phyloP scores from a whole-genome alignment of 768 basidiomycete genomes.

The Leccinum longicurvipes region DNA sequence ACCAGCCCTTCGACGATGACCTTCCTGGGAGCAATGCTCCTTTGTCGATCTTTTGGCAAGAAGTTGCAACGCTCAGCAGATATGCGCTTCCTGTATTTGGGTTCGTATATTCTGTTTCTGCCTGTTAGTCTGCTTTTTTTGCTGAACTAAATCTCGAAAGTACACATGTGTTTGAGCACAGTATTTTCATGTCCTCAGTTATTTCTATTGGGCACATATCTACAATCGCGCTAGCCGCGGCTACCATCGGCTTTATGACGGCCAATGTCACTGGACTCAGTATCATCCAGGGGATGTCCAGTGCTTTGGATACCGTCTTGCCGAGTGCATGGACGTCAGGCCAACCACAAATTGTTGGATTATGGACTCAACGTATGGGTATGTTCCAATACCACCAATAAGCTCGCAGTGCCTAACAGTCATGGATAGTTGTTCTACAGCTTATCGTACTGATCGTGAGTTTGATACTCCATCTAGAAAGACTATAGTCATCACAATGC shows the following conservation, averaged over 20 bases:
- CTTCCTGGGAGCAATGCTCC: slow-evolving; percentile 21
- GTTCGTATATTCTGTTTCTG: slow-evolving; percentile 38
- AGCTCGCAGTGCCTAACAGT: background rate
- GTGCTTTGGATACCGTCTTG: slow-evolving; percentile 88
- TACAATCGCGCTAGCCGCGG: slow-evolving; percentile 84
- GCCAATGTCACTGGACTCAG: slow-evolving; percentile 55
- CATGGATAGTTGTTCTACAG: slow-evolving; percentile 16
- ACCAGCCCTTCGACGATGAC: slow-evolving; percentile 32
- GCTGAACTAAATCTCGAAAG: slow-evolving; percentile 24
- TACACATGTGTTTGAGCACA: slow-evolving; percentile 82
- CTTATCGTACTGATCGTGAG: slow-evolving; percentile 51
- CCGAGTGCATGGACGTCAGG: slow-evolving; percentile 93
- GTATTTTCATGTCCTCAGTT: slow-evolving; percentile 79
- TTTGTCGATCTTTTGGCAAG: slow-evolving; percentile 1
- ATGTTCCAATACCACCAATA: background rate
- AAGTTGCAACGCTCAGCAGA: slow-evolving; percentile 45
- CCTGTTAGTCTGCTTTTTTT: background rate
- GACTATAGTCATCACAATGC: background rate
- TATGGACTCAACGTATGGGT: slow-evolving; percentile 92
- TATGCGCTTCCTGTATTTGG: slow-evolving; percentile 75
- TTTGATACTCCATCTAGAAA: background rate
- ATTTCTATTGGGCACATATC: slow-evolving; percentile 92
- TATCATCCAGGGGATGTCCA: slow-evolving; percentile 78
- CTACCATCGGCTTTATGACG: slow-evolving; percentile 72
- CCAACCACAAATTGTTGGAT: slow-evolving; percentile 79